Base-by-base conservation (phyloP, 2,329 filamentous ascomycete species). In the Cladosporium cucumerinum region DNA sequence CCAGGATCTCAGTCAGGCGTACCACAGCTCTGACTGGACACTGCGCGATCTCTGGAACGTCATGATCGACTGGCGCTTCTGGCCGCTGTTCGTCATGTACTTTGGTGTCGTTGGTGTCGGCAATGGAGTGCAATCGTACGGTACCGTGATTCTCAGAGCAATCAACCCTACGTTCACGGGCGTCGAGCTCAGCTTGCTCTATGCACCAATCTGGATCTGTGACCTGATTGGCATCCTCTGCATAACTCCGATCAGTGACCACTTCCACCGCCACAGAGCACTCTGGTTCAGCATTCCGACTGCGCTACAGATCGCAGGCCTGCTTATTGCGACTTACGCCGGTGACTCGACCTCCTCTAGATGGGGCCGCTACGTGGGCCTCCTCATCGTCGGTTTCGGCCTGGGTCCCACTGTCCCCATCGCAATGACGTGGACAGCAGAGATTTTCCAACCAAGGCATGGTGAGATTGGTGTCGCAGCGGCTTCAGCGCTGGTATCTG, bases 81-180 rank as follows among this genome's bases (percentile, higher is more conserved):
- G 92, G 90, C 93, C 93, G 1, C 78, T 97, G 69, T 84, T 89
- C 1, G 74, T 96, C 61, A 97, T 97, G 93, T 97, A 97, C 79
- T 96, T 97, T 79, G 93, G 93, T 23, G 93, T 97, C 3, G 93
- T 97, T 1, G 93, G 93, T 25, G 93, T 96, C 3, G 93, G 93
- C 25, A 96, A 96, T 67, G 93, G 92, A 52, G 93, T 92, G 0
- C 92, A 96, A 78, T 86, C 91, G 55, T 97, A 97, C 74, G 91
- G 90, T 34, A 94, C 89, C 2, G 87, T 96, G 69, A 96, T 97
- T 71, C 95, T 97, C 72, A 84, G 86, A 18, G 86, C 87, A 11
- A 95, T 95, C 73, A 87, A 93, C 73, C 86, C 91, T 0, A 79
- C 79, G 0, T 87, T 96, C 65, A 91, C 86, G 2, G 87, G 87